A percentile compares a stretch with the other conserved stretches of the same genome.
Evolutionary conservation across 129 eudicot species (phyloP).

Genomic region (Lactuca sativa): DNA sequence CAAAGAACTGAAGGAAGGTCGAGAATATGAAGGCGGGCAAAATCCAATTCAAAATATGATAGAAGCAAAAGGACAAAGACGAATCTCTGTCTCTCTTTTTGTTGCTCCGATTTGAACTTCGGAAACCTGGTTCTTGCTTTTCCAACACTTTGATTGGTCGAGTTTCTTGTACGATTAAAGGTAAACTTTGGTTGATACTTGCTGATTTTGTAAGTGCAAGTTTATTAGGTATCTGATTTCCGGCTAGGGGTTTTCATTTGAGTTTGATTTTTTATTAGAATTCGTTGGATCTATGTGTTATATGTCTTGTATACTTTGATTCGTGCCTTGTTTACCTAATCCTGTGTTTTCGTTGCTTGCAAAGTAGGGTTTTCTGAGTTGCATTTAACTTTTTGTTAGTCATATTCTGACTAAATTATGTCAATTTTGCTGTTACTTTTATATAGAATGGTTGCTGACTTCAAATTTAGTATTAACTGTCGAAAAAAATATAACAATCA

Average conservation of each 20-base stretch:
- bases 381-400: conserved; percentile 1
- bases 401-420: background rate
- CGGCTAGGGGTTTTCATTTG: conserved; percentile 10
- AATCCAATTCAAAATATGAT: conserved; percentile 23
- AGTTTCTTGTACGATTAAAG: conserved; percentile 16
- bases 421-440: background rate
- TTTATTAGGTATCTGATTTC: conserved; percentile 13
- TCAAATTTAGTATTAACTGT: background rate
- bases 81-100: conserved; percentile 9
- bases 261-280: background rate
- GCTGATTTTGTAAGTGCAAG: background rate
- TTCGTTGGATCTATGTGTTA: conserved; percentile 3
- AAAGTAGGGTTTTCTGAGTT: background rate
- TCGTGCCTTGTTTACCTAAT: background rate
- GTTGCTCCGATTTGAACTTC: conserved; percentile 10
- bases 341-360: conserved; percentile 1
- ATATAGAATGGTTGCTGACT: background rate
- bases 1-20: background rate
- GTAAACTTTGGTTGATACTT: conserved; percentile 4
- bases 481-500: background rate
- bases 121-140: conserved; percentile 6
- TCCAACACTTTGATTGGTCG: background rate
- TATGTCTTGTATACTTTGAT: background rate
- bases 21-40: conserved; percentile 20
- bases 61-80: background rate